Percentiles rank a stretch among this genome's conserved stretches.
Conservation (phyloP, 768 basidiomycete species). For the Tylopilus vinaceipallidus region DNA sequence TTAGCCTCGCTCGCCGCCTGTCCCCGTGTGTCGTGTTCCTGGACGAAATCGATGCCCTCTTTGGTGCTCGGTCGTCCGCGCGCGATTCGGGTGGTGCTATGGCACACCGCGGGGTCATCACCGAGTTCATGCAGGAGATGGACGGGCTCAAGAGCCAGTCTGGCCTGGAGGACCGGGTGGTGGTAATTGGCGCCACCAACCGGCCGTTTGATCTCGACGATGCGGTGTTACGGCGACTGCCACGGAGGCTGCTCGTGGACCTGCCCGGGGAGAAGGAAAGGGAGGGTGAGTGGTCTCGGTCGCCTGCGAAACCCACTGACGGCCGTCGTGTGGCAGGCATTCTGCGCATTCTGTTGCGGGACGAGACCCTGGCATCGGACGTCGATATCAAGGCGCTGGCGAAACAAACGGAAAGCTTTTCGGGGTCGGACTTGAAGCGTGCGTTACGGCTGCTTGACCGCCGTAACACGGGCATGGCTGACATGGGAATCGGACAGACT, state of each 20-base stretch:
- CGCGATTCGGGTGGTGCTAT: slow-evolving; percentile 76
- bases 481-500: slow-evolving; percentile 47
- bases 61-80: slow-evolving; percentile 78
- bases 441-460: slow-evolving; percentile 28
- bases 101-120: slow-evolving; percentile 85
- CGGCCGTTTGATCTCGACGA: slow-evolving; percentile 89
- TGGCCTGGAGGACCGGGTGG: slow-evolving; percentile 68
- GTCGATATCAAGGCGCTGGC: slow-evolving; percentile 61
- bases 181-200: slow-evolving; percentile 94
- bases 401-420: slow-evolving; percentile 79
- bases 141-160: slow-evolving; percentile 73
- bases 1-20: slow-evolving; percentile 78
- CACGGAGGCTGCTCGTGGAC: slow-evolving; percentile 84
- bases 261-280: slow-evolving; percentile 85
- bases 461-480: neutral
- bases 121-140: slow-evolving; percentile 97
- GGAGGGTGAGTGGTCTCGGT: slow-evolving; percentile 53
- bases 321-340: slow-evolving; percentile 55
- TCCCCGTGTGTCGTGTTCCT: slow-evolving; percentile 93
- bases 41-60: slow-evolving; percentile 92
- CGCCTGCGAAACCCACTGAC: slow-evolving; percentile 3
- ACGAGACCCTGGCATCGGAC: slow-evolving; percentile 68
- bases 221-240: slow-evolving; percentile 85
- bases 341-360: slow-evolving; percentile 80
- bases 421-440: slow-evolving; percentile 96